A percentile compares a stretch with the other conserved stretches of the same genome.
Conservation (phyloP, 2,329 filamentous ascomycete species). For the Botrytis elliptica region DNA sequence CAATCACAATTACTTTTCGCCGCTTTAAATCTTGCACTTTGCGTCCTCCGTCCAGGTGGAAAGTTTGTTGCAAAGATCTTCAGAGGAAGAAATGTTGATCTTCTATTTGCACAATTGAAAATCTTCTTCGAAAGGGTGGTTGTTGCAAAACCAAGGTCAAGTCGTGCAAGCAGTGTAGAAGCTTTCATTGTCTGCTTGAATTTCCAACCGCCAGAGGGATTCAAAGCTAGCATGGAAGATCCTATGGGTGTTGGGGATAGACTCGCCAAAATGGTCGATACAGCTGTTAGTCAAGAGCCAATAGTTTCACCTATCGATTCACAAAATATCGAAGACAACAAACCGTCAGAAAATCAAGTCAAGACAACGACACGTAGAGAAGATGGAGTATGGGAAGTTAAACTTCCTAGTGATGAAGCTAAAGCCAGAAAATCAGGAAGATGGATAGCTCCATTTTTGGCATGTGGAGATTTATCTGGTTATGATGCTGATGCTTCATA, state of each 20-base stretch:
- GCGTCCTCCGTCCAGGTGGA: conserved; percentile 86
- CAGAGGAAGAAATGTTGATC: conserved; percentile 88
- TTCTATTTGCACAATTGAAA: conserved; percentile 90
- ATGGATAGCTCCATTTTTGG: conserved; percentile 95
- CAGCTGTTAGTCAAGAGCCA: conserved; percentile 44
- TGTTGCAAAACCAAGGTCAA: conserved; percentile 91
- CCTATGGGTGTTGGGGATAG: conserved; percentile 66
- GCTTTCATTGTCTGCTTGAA: conserved; percentile 95
- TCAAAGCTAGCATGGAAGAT: conserved; percentile 71
- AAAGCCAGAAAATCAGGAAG: conserved; percentile 49
- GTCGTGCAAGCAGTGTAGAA: conserved; percentile 93
- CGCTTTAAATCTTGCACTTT: conserved; percentile 87
- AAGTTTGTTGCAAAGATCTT: conserved; percentile 99
- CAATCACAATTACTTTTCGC: conserved; percentile 94
- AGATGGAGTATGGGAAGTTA: conserved; percentile 34
- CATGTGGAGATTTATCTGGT: conserved; percentile 92
- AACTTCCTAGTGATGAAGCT: conserved; percentile 34
- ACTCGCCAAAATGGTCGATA: conserved; percentile 50
- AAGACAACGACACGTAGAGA: conserved; percentile 23
- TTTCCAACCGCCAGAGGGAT: conserved; percentile 76
- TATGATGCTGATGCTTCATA: conserved; percentile 98
- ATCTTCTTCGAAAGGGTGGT: conserved; percentile 84
- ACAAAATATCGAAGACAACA: conserved; percentile 47
- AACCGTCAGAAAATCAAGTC: conserved; percentile 42
- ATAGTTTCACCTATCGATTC: conserved; percentile 45